phyloP scores from a whole-genome alignment of 2,329 filamentous ascomycete species.

The Fusarium circinatum region DNA sequence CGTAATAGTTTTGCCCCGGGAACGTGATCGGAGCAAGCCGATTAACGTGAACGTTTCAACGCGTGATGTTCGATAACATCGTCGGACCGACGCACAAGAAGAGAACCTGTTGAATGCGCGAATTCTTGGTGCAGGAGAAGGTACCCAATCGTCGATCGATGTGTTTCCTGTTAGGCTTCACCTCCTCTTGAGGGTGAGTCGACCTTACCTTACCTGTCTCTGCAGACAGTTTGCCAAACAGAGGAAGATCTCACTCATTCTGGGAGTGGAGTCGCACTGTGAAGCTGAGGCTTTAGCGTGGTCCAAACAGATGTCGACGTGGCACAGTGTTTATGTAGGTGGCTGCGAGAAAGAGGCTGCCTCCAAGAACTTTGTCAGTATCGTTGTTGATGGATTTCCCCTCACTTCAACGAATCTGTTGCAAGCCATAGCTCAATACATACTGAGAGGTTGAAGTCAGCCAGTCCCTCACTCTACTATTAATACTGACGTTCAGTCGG shows the following conservation, averaged over 20 bases:
- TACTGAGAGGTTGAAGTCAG: not conserved
- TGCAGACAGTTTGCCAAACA: not conserved
- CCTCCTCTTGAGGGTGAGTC: not conserved
- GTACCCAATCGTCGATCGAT: conserved; percentile 17
- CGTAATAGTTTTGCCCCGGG: not conserved
- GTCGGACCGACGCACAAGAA: conserved; percentile 15
- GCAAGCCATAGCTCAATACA: not conserved
- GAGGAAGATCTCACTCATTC: not conserved
- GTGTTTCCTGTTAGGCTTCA: conserved; percentile 16
- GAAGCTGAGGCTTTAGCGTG: conserved; percentile 6
- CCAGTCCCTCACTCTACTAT: not conserved
- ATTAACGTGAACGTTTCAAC: not conserved
- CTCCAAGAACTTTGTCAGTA: not conserved
- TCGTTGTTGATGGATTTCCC: not conserved
- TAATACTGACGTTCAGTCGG: not conserved
- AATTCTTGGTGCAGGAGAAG: not conserved
- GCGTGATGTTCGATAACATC: conserved; percentile 12
- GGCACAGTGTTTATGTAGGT: conserved; percentile 24
- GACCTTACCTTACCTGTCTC: not conserved
- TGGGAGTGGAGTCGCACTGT: conserved; percentile 15
- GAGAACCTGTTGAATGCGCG: conserved; percentile 2
- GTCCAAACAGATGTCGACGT: conserved; percentile 7
- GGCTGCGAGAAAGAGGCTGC: not conserved
- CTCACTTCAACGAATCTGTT: not conserved
- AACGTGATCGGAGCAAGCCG: conserved; percentile 21